Conservation (phyloP, 345 rosid species). For the Rhodamnia argentea region DNA sequence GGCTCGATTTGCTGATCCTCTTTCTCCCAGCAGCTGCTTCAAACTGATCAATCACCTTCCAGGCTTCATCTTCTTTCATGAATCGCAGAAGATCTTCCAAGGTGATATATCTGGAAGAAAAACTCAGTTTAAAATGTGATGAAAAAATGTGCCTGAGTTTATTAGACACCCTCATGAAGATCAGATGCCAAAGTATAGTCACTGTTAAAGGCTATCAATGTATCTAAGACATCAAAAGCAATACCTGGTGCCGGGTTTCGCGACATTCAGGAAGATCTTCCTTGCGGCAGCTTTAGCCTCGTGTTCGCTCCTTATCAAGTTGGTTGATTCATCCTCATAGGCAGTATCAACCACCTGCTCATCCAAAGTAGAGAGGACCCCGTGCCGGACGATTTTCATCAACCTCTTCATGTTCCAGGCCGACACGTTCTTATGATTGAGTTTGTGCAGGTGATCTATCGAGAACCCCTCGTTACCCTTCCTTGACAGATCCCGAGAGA, state of each 20-base stretch:
- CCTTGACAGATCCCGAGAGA: slow-evolving; percentile 16
- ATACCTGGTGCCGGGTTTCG: slow-evolving; percentile 48
- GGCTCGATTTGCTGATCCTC: slow-evolving; percentile 26
- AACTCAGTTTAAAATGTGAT: neutral
- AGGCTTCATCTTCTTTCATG: slow-evolving; percentile 70
- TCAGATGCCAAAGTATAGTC: neutral
- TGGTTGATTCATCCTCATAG: slow-evolving; percentile 45
- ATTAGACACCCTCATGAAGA: neutral
- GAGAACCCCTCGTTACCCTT: slow-evolving; percentile 30
- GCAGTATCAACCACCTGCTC: slow-evolving; percentile 44
- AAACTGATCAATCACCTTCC: slow-evolving; percentile 54
- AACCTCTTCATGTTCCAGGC: slow-evolving; percentile 99
- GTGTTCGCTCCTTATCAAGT: slow-evolving; percentile 55
- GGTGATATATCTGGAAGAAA: slow-evolving; percentile 41
- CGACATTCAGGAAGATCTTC: slow-evolving; percentile 72
- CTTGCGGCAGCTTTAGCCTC: slow-evolving; percentile 90
- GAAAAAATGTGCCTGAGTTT: neutral
- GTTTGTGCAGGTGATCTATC: slow-evolving; percentile 55
- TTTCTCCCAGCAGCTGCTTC: slow-evolving; percentile 51
- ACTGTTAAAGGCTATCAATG: neutral
- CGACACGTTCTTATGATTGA: slow-evolving; percentile 65
- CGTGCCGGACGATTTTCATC: slow-evolving; percentile 73
- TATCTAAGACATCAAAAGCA: neutral
- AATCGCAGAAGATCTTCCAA: slow-evolving; percentile 69
- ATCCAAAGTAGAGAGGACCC: slow-evolving; percentile 63